These are phyloP conservation scores for Cicer pinnatifidum DNA, from an alignment of 306 rosid species.

Conservation along the genomic window DNA sequence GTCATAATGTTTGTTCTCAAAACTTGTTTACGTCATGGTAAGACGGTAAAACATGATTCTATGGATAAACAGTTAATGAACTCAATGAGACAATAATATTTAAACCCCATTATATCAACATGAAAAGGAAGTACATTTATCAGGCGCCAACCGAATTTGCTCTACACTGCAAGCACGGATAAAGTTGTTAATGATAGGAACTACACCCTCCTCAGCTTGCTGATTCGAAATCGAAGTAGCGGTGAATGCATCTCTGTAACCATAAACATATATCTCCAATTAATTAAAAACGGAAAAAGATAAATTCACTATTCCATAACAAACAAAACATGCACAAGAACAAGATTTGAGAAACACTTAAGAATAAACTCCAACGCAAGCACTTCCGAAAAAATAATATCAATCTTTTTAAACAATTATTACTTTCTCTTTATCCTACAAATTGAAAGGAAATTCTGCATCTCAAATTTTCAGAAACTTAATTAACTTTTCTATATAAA, in stretches of 20 bases:
- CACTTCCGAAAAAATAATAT: neutral
- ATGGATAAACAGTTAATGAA: neutral
- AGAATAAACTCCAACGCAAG: neutral
- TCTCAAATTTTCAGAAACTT: neutral
- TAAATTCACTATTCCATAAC: slow-evolving; percentile 3
- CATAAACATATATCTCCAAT: slow-evolving; percentile 30
- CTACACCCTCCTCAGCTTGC: slow-evolving; percentile 54
- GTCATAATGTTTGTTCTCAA: neutral
- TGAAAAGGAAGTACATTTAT: slow-evolving; percentile 60
- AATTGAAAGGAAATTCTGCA: neutral
- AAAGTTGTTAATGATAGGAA: slow-evolving; percentile 61
- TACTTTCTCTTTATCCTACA: neutral
- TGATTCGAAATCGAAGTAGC: slow-evolving; percentile 53
- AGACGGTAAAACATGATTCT: neutral
- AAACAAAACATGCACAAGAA: neutral
- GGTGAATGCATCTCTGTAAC: slow-evolving; percentile 76
- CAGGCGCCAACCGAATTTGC: slow-evolving; percentile 79
- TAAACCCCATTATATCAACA: neutral
- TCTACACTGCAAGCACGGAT: slow-evolving; percentile 64
- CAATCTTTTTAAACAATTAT: neutral
- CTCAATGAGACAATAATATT: neutral
- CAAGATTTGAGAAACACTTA: neutral
- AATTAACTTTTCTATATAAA: neutral
- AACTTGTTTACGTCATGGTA: neutral
- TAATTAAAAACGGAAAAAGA: neutral